Evolutionary conservation across 139 green algal species (phyloP).

Genomic region (Tetradesmus obliquus): DNA sequence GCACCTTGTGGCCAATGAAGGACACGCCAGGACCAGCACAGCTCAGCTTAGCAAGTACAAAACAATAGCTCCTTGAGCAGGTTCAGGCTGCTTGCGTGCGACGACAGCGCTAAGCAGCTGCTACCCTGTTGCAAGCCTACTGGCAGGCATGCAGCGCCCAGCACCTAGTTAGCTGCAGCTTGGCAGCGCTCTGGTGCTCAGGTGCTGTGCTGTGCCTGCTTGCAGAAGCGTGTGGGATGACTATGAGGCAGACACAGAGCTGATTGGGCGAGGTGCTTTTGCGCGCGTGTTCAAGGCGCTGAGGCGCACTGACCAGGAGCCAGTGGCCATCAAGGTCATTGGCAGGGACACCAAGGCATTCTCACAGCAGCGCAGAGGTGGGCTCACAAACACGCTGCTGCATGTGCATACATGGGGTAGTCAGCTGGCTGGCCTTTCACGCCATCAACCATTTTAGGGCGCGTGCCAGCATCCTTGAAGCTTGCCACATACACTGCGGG

Average conservation of each 20-base stretch:
- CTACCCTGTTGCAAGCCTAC: not conserved
- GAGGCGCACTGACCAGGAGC: not conserved
- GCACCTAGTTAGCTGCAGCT: not conserved
- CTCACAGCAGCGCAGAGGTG: constrained; percentile 46
- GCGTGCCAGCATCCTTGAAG: no score
- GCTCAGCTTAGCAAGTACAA: not conserved
- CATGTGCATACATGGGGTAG: not conserved
- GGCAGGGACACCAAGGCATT: constrained; percentile 49
- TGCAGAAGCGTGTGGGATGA: constrained; percentile 52
- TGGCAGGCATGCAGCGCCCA: not conserved
- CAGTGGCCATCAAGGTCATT: constrained; percentile 55
- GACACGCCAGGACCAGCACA: not conserved
- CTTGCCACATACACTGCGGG: no score
- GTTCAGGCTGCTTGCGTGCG: no score
- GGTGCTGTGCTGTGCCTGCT: not conserved
- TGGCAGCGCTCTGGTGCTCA: no score
- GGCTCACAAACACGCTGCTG: not conserved
- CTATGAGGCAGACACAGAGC: constrained; percentile 38
- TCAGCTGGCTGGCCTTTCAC: no score
- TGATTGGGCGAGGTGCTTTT: constrained; percentile 51
- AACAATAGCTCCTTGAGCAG: not conserved
- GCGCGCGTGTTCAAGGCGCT: constrained; percentile 45
- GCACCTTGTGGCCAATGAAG: not conserved
- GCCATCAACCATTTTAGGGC: no score
- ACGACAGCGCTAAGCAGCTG: no score